Base-by-base conservation (phyloP, 495 filamentous ascomycete species). In the Lasiosphaeris hirsuta region DNA sequence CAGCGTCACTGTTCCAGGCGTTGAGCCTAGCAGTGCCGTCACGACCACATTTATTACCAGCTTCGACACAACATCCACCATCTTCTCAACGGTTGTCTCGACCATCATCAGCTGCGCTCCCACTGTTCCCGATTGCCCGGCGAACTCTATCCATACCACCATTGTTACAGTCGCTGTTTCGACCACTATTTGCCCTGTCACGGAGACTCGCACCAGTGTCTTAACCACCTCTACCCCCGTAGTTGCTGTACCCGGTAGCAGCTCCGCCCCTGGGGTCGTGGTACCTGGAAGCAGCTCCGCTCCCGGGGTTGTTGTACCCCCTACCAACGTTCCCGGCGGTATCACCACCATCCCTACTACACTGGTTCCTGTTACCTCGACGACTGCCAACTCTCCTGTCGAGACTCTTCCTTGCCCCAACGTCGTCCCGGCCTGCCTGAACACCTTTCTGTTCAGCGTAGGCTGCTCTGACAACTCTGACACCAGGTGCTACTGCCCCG, bases 401-500 rank as follows among this genome's bases (percentile, higher is more conserved):
- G 74, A 71, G 58, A 78, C 76, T 38, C 73, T 75, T 18, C 71
- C 77, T 41, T 90, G 86, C 80, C 92, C 92, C 47, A 75, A 75
- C 54, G 80, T 89, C 40, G 86, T 97, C 13, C 91, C 92, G 52
- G 84, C 84, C 60, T 97, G 93, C 77, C 79, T 97, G 75, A 95
- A 96, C 83, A 96, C 93, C 63, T 97, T 90, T 90, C 71, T 95
- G 61, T 83, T 86, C 63, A 77, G 76, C 59, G 79, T 85, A 37
- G 80, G 81, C 71, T 97, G 93, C 84, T 78, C 72, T 58, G 88
- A 90, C 76, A 96, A 96, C 85, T 84, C 87, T 46, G 89, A 96
- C 63, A 72, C 80, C 37, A 69, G 75, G 57, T 97, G 94, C 85
- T 97, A 87, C 85, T 97, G 93, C 84, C 86, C 88, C 53, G 79